phyloP scores from a whole-genome alignment of 768 basidiomycete species.

The Hygrophorus russula region DNA sequence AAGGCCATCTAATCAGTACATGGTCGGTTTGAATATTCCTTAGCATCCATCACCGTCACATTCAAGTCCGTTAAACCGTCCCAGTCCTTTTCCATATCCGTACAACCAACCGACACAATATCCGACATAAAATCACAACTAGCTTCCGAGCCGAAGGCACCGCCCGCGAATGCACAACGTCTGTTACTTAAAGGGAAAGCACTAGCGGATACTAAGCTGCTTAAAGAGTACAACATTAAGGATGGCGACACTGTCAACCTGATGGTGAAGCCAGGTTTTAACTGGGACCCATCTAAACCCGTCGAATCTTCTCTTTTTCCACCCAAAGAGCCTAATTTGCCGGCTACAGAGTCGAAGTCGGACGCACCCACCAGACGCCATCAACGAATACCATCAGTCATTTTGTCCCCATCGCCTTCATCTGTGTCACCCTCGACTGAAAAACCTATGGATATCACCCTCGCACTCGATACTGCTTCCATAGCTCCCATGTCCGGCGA shows the following conservation, averaged over 20 bases:
- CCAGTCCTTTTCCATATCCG: constrained; percentile 56
- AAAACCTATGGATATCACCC: constrained; percentile 48
- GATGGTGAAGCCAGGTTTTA: constrained; percentile 69
- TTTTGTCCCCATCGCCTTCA: constrained; percentile 69
- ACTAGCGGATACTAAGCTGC: constrained; percentile 75
- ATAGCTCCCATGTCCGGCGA: constrained; percentile 29
- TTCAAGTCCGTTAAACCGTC: constrained; percentile 92
- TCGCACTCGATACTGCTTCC: constrained; percentile 52
- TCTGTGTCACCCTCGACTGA: constrained; percentile 24
- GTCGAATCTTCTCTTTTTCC: constrained; percentile 12
- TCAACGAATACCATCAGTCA: constrained; percentile 64
- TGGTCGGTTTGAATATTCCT: neutral
- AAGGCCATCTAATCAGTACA: neutral
- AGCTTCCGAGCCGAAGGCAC: constrained; percentile 53
- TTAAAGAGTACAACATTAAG: constrained; percentile 83
- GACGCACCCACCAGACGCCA: constrained; percentile 31
- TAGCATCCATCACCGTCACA: constrained; percentile 30
- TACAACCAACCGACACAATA: constrained; percentile 78
- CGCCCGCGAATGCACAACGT: constrained; percentile 71
- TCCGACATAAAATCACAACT: constrained; percentile 69
- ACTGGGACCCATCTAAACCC: constrained; percentile 46
- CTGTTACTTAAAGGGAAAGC: constrained; percentile 93
- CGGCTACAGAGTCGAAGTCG: constrained; percentile 10
- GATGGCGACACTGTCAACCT: constrained; percentile 78
- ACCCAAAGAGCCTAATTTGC: neutral